These are phyloP conservation scores for Aquilaria sinensis DNA, from an alignment of 345 rosid species.

Conservation along the genomic window DNA sequence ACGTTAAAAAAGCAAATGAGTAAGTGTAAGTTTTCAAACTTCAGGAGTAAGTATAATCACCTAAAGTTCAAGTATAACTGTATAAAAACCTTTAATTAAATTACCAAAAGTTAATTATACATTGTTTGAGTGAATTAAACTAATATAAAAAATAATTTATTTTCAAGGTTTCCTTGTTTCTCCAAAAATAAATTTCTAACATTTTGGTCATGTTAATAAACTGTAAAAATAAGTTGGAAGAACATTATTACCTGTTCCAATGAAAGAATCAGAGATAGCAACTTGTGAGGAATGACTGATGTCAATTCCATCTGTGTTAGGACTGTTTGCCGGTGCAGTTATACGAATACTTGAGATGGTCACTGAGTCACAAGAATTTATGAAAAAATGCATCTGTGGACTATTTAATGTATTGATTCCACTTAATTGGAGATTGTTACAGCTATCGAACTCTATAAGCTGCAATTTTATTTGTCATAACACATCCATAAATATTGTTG, in stretches of 20 bases:
- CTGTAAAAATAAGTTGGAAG: neutral
- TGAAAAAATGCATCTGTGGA: slow-evolving; percentile 21
- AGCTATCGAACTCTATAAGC: slow-evolving; percentile 20
- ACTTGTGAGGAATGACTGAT: slow-evolving; percentile 16
- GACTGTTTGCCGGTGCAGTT: slow-evolving; percentile 31
- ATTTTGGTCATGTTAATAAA: neutral
- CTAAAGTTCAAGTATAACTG: too few species aligned
- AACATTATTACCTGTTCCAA: slow-evolving; percentile 28
- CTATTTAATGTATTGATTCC: slow-evolving; percentile 25
- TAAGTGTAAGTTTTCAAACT: too few species aligned
- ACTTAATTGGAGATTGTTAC: slow-evolving; percentile 18
- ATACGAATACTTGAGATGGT: slow-evolving; percentile 26
- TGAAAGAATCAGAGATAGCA: slow-evolving; percentile 11
- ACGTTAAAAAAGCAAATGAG: too few species aligned
- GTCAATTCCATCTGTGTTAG: slow-evolving; percentile 52
- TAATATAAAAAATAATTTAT: too few species aligned
- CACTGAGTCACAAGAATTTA: slow-evolving; percentile 7
- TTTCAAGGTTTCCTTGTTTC: too few species aligned
- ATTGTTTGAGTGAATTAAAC: too few species aligned
- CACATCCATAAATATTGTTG: too few species aligned
- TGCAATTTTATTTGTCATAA: slow-evolving; percentile 4
- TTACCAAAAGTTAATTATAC: too few species aligned
- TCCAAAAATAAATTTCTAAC: neutral
- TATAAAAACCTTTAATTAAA: too few species aligned
- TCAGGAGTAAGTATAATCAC: too few species aligned